A percentile compares a stretch with the other conserved stretches of the same genome.
These are phyloP conservation scores for Trametes cinnabarina DNA, from an alignment of 768 basidiomycete genomes.

Conservation along the genomic window DNA sequence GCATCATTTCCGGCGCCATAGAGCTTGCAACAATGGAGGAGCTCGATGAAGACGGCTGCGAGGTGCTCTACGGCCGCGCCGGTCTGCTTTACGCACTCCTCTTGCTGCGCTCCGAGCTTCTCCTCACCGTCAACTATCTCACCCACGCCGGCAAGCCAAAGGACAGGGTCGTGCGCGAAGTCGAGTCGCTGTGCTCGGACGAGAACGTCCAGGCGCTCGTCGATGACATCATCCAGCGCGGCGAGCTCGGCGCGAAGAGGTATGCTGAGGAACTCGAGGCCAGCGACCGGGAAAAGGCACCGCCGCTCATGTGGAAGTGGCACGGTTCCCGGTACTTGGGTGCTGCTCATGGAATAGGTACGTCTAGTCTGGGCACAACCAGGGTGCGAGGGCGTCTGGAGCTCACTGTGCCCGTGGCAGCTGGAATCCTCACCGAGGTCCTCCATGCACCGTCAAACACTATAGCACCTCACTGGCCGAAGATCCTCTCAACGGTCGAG, in stretches of 20 bases:
- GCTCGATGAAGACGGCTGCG: conserved; percentile 47
- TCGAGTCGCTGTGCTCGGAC: conserved; percentile 35
- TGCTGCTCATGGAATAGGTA: conserved; percentile 59
- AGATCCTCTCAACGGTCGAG: conserved; percentile 43
- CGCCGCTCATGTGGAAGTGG: conserved; percentile 61
- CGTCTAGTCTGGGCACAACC: conserved; percentile 20
- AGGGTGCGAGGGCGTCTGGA: too few relatives aligned
- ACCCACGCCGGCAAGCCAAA: conserved; percentile 4
- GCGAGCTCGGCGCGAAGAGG: conserved; percentile 36
- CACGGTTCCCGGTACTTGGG: conserved; percentile 55
- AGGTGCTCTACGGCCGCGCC: conserved; percentile 58
- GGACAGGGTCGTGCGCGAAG: conserved; percentile 15
- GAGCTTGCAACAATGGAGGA: conserved; percentile 10
- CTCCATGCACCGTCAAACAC: conserved; percentile 41
- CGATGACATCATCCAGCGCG: conserved; percentile 46
- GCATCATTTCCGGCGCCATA: conserved; percentile 16
- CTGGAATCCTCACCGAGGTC: conserved; percentile 53
- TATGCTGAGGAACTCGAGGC: conserved; percentile 33
- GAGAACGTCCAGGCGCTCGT: conserved; percentile 37
- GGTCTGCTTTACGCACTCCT: conserved; percentile 55
- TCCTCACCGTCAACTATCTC: conserved; percentile 18
- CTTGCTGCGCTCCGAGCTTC: conserved; percentile 36
- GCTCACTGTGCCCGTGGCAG: conserved; percentile 28
- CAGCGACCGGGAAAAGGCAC: conserved; percentile 21
- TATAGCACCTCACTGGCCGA: conserved; percentile 37